phyloP scores from a whole-genome alignment of 2,329 filamentous ascomycete genomes.

The Sodiomyces alkalinus region DNA sequence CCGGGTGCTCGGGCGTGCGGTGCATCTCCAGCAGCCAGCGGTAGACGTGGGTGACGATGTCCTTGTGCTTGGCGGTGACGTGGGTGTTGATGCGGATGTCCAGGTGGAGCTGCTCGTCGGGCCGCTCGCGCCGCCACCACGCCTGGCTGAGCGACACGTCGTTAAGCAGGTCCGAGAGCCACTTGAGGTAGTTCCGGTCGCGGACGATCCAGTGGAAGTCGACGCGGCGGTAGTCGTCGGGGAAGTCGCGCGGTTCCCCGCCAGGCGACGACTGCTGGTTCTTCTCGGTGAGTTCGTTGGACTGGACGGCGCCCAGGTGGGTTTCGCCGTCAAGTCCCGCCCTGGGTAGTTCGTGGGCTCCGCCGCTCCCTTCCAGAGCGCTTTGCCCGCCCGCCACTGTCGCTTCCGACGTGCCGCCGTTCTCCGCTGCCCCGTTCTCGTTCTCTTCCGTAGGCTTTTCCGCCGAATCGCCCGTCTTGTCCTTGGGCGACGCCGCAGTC shows the following conservation, averaged over 20 bases:
- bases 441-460: neutral
- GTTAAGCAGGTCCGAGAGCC: conserved; percentile 42
- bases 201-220: conserved; percentile 48
- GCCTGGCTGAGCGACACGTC: conserved; percentile 23
- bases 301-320: neutral
- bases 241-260: conserved; percentile 12
- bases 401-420: no score
- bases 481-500: no score
- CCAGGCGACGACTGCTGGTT: conserved; percentile 5
- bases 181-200: conserved; percentile 37
- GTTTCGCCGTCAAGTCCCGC: neutral
- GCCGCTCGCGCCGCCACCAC: conserved; percentile 21
- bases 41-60: conserved; percentile 37
- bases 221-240: conserved; percentile 29
- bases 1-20: conserved; percentile 32
- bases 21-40: conserved; percentile 41
- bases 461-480: conserved; percentile 3
- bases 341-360: neutral
- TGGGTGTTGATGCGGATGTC: conserved; percentile 41
- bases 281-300: conserved; percentile 3
- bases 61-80: conserved; percentile 37
- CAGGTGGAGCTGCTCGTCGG: conserved; percentile 19
- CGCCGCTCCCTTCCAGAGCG: neutral
- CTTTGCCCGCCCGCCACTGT: neutral
- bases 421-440: no score